These are phyloP conservation scores for Acanthamoeba sp. DNA, from an alignment of 208 protist species.

Conservation along the genomic window DNA sequence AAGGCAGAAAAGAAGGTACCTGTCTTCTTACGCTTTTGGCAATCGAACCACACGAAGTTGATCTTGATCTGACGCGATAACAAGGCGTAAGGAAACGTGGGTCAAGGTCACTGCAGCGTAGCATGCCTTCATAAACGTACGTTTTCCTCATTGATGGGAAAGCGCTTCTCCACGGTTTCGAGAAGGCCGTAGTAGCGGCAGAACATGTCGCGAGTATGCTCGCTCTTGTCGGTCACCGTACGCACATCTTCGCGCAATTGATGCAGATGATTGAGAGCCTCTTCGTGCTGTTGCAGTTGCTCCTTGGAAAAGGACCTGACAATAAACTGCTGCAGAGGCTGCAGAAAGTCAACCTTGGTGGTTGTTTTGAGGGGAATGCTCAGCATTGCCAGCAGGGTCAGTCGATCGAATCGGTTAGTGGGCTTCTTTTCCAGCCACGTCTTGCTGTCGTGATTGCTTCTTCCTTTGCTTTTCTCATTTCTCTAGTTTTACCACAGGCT, in stretches of 20 bases:
- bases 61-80: neutral
- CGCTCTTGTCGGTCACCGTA: constrained; percentile 32
- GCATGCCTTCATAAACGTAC: neutral
- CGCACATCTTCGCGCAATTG: constrained; percentile 21
- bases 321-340: constrained; percentile 28
- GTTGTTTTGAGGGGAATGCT: constrained; percentile 37
- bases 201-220: constrained; percentile 21
- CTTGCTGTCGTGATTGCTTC: neutral
- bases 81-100: neutral
- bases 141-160: constrained; percentile 38
- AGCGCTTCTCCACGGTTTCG: constrained; percentile 10
- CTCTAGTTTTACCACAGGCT: neutral
- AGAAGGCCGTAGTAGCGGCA: constrained; percentile 53
- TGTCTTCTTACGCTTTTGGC: constrained; percentile 25
- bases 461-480: constrained; percentile 32
- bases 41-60: constrained; percentile 39
- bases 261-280: constrained; percentile 37
- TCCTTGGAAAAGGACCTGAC: constrained; percentile 28
- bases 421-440: neutral
- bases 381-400: neutral
- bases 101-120: neutral
- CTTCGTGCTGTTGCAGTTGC: constrained; percentile 33
- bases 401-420: neutral
- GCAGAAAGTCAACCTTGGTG: constrained; percentile 26
- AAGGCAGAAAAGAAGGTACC: neutral